Evolutionary conservation across 2,329 filamentous ascomycete genomes (phyloP).

Genomic region (Colletotrichum ledebouriae): DNA sequence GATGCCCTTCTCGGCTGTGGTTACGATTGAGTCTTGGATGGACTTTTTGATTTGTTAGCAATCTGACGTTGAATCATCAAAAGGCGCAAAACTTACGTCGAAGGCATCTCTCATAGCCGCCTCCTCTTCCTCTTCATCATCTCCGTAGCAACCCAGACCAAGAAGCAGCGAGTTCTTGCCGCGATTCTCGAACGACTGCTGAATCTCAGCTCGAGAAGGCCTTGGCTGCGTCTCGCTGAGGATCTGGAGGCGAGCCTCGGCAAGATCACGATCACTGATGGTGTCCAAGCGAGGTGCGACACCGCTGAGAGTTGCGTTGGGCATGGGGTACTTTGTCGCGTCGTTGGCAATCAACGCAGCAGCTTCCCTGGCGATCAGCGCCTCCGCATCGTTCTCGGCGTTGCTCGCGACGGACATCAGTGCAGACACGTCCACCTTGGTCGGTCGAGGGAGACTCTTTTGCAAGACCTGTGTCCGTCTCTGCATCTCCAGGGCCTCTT

Average conservation of each 20-base stretch:
- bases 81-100: slow-evolving; percentile 66
- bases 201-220: slow-evolving; percentile 64
- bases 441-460: slow-evolving; percentile 82
- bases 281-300: slow-evolving; percentile 69
- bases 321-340: slow-evolving; percentile 79
- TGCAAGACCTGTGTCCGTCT: slow-evolving; percentile 94
- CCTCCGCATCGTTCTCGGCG: slow-evolving; percentile 73
- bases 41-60: slow-evolving; percentile 58
- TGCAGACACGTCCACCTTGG: slow-evolving; percentile 76
- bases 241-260: slow-evolving; percentile 82
- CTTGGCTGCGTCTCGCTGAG: slow-evolving; percentile 74
- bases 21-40: slow-evolving; percentile 79
- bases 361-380: slow-evolving; percentile 81
- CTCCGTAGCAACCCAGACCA: slow-evolving; percentile 83
- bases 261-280: slow-evolving; percentile 79
- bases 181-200: slow-evolving; percentile 66
- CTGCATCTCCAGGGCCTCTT: slow-evolving; percentile 82
- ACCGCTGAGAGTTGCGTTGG: slow-evolving; percentile 75
- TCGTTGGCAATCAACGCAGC: slow-evolving; percentile 87
- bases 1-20: slow-evolving; percentile 82
- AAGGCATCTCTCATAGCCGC: slow-evolving; percentile 78
- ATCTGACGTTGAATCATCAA: background rate
- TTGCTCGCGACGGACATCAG: slow-evolving; percentile 72
- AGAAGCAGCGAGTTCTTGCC: slow-evolving; percentile 74
- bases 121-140: slow-evolving; percentile 78